phyloP scores from a whole-genome alignment of 176 grass and related monocot species.

The Thinopyrum elongatum region DNA sequence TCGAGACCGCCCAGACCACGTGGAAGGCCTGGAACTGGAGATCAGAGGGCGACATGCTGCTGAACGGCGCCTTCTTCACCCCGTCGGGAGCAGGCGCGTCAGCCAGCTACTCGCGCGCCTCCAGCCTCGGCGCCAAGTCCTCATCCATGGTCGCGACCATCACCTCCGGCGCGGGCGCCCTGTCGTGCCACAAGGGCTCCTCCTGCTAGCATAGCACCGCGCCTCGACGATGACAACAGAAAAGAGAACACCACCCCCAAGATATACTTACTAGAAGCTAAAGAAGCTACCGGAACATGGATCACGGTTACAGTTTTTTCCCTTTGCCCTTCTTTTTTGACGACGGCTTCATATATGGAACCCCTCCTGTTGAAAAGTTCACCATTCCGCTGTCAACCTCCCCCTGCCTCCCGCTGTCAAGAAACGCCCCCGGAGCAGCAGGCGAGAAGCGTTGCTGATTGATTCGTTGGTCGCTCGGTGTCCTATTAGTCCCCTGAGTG shows the following conservation, averaged over 20 bases:
- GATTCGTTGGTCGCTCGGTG: constrained; percentile 44
- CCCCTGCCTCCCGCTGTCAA: constrained; percentile 55
- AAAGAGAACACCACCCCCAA: constrained; percentile 36
- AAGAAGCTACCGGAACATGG: constrained; percentile 26
- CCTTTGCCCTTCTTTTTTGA: constrained; percentile 24
- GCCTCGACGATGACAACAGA: background rate
- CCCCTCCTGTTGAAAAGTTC: constrained; percentile 21
- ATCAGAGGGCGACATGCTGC: constrained; percentile 74
- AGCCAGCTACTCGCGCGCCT: constrained; percentile 76
- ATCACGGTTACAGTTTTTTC: constrained; percentile 54
- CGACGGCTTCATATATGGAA: constrained; percentile 29
- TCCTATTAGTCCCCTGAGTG: constrained; percentile 50
- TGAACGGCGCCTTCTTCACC: constrained; percentile 85
- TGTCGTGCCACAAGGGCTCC: constrained; percentile 47
- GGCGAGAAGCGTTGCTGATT: constrained; percentile 97
- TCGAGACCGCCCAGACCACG: constrained; percentile 32
- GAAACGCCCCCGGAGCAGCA: constrained; percentile 56
- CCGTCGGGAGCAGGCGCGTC: constrained; percentile 72
- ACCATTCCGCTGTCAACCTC: constrained; percentile 62
- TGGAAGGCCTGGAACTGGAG: constrained; percentile 96
- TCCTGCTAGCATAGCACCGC: constrained; percentile 34
- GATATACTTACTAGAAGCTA: constrained; percentile 40
- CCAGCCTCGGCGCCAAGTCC: constrained; percentile 85
- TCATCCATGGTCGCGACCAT: constrained; percentile 83
- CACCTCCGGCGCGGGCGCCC: constrained; percentile 51